A percentile compares a stretch with the other conserved stretches of the same genome.
These are phyloP conservation scores for Aegilops bicornis DNA, from an alignment of 176 grass and related monocot genomes.

Conservation along the genomic window DNA sequence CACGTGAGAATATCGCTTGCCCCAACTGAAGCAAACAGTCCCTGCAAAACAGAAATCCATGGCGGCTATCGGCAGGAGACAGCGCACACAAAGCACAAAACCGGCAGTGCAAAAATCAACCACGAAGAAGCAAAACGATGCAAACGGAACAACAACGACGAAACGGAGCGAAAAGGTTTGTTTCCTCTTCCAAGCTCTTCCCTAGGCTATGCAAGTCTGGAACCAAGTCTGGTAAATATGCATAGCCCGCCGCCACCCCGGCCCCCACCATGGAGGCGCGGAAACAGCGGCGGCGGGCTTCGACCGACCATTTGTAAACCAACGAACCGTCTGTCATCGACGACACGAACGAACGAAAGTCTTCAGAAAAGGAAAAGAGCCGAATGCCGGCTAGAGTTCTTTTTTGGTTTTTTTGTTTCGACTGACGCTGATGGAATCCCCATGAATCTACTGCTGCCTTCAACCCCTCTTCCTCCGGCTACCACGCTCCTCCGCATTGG, in stretches of 20 bases:
- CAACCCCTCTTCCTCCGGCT: no score
- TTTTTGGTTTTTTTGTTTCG: background rate
- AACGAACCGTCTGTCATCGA: background rate
- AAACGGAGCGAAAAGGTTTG: background rate
- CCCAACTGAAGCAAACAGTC: background rate
- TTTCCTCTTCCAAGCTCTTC: conserved; percentile 24
- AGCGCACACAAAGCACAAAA: background rate
- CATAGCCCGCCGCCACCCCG: conserved; percentile 26
- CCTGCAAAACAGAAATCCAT: background rate
- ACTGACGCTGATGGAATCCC: background rate
- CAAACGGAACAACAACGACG: background rate
- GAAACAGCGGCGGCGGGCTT: background rate
- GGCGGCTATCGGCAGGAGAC: background rate
- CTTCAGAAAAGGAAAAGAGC: background rate
- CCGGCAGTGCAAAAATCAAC: no score
- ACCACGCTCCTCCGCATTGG: background rate
- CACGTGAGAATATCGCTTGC: background rate
- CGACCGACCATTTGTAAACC: conserved; percentile 15
- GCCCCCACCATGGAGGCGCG: background rate
- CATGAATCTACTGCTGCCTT: background rate
- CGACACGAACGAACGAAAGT: background rate
- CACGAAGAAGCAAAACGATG: background rate
- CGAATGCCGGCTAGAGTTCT: background rate
- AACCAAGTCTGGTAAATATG: conserved; percentile 9
- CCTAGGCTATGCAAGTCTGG: background rate